These are phyloP conservation scores for Huntiella bhutanensis DNA, from an alignment of 2,329 filamentous ascomycete genomes.

Conservation along the genomic window DNA sequence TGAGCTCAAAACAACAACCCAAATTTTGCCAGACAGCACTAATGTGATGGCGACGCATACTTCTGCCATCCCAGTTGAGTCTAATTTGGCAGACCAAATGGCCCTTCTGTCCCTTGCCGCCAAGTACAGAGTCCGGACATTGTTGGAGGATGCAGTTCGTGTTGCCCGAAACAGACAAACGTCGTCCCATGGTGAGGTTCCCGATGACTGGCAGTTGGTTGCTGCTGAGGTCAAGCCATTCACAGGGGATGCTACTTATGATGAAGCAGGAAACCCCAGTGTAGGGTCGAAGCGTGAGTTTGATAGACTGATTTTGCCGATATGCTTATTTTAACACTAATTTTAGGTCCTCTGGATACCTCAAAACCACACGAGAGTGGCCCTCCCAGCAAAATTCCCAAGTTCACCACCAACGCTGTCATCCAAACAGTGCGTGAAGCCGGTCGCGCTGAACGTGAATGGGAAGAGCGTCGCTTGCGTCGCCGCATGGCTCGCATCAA, in stretches of 20 bases:
- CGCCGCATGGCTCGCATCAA: constrained; percentile 47
- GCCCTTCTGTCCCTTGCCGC: constrained; percentile 67
- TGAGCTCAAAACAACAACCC: constrained; percentile 5
- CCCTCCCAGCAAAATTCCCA: constrained; percentile 27
- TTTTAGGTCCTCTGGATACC: constrained; percentile 12
- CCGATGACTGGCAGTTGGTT: constrained; percentile 55
- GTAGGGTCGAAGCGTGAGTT: constrained; percentile 9
- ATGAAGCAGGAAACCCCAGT: background rate
- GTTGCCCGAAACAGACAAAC: constrained; percentile 54
- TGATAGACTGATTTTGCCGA: background rate
- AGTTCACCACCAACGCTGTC: constrained; percentile 31
- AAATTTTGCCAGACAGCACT: constrained; percentile 14
- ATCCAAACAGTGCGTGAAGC: constrained; percentile 38
- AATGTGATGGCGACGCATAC: constrained; percentile 38
- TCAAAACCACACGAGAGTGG: constrained; percentile 9
- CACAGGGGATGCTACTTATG: constrained; percentile 12
- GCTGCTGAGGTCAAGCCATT: constrained; percentile 33
- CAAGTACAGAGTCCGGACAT: constrained; percentile 55
- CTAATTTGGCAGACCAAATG: constrained; percentile 62
- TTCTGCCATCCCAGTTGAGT: constrained; percentile 55
- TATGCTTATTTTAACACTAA: background rate
- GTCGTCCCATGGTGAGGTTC: constrained; percentile 62
- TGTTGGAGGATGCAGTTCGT: constrained; percentile 59
- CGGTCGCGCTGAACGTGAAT: constrained; percentile 46
- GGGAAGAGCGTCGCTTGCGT: constrained; percentile 51